A percentile compares a stretch with the other conserved stretches of the same genome.
Evolutionary conservation across 352 stramenopile species (phyloP).

Genomic region (Hyaloperonospora brassicae): DNA sequence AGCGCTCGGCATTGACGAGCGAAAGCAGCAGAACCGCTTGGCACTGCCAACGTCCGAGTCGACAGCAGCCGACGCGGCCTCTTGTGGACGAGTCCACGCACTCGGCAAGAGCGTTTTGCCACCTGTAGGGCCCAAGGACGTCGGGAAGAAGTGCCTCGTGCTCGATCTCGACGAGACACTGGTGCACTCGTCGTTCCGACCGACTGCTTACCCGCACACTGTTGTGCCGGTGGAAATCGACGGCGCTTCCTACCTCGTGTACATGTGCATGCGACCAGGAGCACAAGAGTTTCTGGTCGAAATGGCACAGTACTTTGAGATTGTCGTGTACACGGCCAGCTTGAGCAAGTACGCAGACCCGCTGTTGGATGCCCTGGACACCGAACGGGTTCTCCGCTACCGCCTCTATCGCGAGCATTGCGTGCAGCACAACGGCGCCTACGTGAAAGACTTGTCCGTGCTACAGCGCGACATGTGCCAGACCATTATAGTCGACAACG

Average conservation of each 20-base stretch:
- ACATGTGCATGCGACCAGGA: slow-evolving; percentile 87
- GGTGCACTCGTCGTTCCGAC: slow-evolving; percentile 94
- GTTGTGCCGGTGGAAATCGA: slow-evolving; percentile 97
- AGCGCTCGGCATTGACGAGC: slow-evolving; percentile 49
- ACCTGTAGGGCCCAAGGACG: slow-evolving; percentile 34
- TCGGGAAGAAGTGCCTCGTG: slow-evolving; percentile 85
- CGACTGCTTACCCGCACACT: slow-evolving; percentile 91
- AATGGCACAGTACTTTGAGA: slow-evolving; percentile 95
- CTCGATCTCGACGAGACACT: slow-evolving; percentile 97
- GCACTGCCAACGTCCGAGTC: slow-evolving; percentile 20
- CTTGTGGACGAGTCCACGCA: slow-evolving; percentile 31
- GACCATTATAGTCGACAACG: slow-evolving; percentile 99
- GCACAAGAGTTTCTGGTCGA: slow-evolving; percentile 94
- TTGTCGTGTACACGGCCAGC: slow-evolving; percentile 97
- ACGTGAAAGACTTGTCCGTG: slow-evolving; percentile 96
- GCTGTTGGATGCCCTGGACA: slow-evolving; percentile 94
- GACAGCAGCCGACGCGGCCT: neutral
- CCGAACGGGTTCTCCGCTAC: slow-evolving; percentile 81
- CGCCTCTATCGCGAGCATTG: slow-evolving; percentile 92
- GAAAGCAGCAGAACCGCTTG: slow-evolving; percentile 32
- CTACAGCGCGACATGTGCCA: slow-evolving; percentile 90
- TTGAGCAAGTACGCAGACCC: slow-evolving; percentile 97
- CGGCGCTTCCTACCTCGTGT: slow-evolving; percentile 78
- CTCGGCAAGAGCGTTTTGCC: slow-evolving; percentile 54
- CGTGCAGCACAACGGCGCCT: slow-evolving; percentile 93